Evolutionary conservation across 192 early-diverging fungal species (phyloP).

Genomic region (Backusella psychrophila): DNA sequence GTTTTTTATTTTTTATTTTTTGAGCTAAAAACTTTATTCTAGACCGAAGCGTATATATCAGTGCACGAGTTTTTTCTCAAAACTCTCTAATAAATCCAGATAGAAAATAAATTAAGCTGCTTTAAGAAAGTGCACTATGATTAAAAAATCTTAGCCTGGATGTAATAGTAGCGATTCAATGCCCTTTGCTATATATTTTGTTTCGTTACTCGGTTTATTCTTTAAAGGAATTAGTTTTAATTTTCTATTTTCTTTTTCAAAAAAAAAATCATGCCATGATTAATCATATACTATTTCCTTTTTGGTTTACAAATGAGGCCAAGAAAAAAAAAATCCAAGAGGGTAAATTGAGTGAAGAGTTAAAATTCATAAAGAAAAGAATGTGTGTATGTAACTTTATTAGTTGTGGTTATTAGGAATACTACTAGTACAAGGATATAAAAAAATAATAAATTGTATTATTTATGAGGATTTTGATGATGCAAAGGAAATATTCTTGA

Average conservation of each 20-base stretch:
- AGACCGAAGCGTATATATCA: neutral
- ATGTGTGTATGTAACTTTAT: neutral
- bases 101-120: neutral
- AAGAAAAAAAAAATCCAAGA: neutral
- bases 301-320: neutral
- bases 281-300: neutral
- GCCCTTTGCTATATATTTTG: neutral
- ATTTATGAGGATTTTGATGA: neutral
- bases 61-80: neutral
- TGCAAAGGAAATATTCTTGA: slow-evolving; percentile 1
- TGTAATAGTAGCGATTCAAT: neutral
- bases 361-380: neutral
- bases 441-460: neutral
- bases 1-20: neutral
- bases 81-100: neutral
- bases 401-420: neutral
- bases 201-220: neutral
- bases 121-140: neutral
- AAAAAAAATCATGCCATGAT: neutral
- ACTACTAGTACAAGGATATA: neutral
- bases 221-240: neutral
- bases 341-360: neutral
- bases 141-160: neutral
- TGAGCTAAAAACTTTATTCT: neutral
- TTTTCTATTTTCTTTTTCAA: neutral